Evolutionary conservation across 2,329 filamentous ascomycete species (phyloP).

Genomic region (Amphichorda felina): DNA sequence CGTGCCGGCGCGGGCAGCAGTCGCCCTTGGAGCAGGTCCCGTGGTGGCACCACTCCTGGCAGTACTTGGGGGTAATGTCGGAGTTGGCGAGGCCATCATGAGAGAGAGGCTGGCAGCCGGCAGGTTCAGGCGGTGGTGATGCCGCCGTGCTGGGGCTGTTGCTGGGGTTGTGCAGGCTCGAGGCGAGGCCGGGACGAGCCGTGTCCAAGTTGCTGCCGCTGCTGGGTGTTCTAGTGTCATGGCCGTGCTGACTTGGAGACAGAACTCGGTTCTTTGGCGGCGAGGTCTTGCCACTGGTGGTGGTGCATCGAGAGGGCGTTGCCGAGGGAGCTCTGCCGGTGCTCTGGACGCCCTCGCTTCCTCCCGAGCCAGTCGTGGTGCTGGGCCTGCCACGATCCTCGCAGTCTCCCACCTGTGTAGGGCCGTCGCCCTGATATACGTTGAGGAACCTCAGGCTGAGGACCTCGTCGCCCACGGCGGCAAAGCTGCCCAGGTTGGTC

Average conservation of each 20-base stretch:
- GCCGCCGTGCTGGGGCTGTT: neutral
- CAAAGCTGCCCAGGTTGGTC: slow-evolving; percentile 20
- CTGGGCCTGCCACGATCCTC: no score
- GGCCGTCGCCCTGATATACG: neutral
- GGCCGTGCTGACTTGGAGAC: neutral
- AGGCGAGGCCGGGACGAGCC: neutral
- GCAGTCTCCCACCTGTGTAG: no score
- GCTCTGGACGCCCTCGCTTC: no score
- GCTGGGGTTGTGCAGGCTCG: neutral
- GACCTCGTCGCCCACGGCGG: neutral
- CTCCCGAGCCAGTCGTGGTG: no score
- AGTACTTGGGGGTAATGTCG: slow-evolving; percentile 8
- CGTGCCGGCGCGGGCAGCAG: slow-evolving; percentile 30
- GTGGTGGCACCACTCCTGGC: slow-evolving; percentile 35
- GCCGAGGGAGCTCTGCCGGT: no score
- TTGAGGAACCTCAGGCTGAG: neutral
- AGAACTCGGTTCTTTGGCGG: neutral
- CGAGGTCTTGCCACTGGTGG: no score
- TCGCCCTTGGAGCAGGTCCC: slow-evolving; percentile 33
- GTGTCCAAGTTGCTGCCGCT: neutral
- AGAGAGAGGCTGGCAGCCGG: no score
- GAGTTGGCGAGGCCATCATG: no score
- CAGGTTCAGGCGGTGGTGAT: no score
- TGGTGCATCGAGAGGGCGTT: no score
- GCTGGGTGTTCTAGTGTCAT: slow-evolving; percentile 3